Evolutionary conservation across 2,329 filamentous ascomycete species (phyloP).

Genomic region (Zalaria obscura): DNA sequence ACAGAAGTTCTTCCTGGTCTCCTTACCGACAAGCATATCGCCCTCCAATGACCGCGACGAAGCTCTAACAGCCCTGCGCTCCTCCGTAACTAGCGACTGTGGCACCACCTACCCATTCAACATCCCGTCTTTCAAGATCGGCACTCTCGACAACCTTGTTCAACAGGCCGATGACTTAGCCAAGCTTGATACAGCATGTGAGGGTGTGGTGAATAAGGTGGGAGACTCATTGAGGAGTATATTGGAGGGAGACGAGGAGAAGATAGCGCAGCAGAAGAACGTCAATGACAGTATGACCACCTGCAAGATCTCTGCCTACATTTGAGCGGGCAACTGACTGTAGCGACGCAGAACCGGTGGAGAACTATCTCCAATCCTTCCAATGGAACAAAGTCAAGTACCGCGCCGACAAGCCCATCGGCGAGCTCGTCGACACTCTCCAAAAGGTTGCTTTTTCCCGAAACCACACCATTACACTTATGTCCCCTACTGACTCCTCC

Average conservation of each 20-base stretch:
- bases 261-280: conserved; percentile 73
- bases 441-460: conserved; percentile 49
- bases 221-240: conserved; percentile 71
- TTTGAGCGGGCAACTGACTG: conserved; percentile 5
- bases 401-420: conserved; percentile 76
- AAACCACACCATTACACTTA: neutral
- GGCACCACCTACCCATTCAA: conserved; percentile 63
- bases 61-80: conserved; percentile 60
- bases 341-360: conserved; percentile 62
- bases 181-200: conserved; percentile 71
- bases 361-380: conserved; percentile 80
- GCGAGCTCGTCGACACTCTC: conserved; percentile 72
- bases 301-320: neutral
- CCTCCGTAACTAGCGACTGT: conserved; percentile 59
- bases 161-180: conserved; percentile 90
- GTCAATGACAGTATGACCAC: conserved; percentile 72
- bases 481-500: neutral
- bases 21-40: conserved; percentile 76
- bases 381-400: conserved; percentile 98
- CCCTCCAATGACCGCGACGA: conserved; percentile 68
- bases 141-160: conserved; percentile 84
- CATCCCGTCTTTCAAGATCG: conserved; percentile 94
- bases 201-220: conserved; percentile 75
- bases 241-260: conserved; percentile 71
- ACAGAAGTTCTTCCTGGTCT: conserved; percentile 73